Base-by-base conservation (phyloP, 1,139 yeast species). In the Suhomyces ambrosiae region DNA sequence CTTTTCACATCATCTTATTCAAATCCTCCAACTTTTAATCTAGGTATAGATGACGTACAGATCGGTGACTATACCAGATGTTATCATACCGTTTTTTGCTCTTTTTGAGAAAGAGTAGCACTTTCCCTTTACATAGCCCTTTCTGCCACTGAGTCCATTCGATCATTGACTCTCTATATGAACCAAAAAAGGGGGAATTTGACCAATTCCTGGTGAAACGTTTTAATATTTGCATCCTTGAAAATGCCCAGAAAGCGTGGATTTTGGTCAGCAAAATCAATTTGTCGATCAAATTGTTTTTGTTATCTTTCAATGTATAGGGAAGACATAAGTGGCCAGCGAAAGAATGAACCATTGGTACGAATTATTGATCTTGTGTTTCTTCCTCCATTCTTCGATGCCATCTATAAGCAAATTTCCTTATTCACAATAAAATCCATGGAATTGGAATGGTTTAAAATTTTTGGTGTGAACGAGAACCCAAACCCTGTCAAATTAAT, bases 291-390 rank as follows among this genome's bases (percentile, higher is more conserved):
- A 69, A 46, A n/a, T 28, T 23, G 14, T 36, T 27, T 29, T 56
- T 59, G 49, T 71, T 68, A 56, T 87, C 83, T 49, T 81, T 82
- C 50, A 82, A 51, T 5, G 92, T 82, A 58, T 92, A 92, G 9
- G 86, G 80, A 44, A 85, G 75, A 16, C 94, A 82, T 41, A 92
- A 63, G 53, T 89, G 89, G 0, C 96, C 97, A 14, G 98, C 98
- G 52, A 89, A 79, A 0, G 97, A 89, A 61, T 92, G 98, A 1
- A 96, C 97, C 42, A 92, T 74, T 16, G 92, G 60, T 21, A 86
- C 80, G 51, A 92, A 82, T 74, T 75, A 4, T 72, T 66, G 28
- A 86, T 61, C 0, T 71, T 68, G 30, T 85, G 71, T 21, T 65
- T 67, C 27, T 58, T 56, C 46, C 97, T 72, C 98, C 98, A 92